Conservation (phyloP, 805 yeast genomes). For the Saccharomycopsis sp. region DNA sequence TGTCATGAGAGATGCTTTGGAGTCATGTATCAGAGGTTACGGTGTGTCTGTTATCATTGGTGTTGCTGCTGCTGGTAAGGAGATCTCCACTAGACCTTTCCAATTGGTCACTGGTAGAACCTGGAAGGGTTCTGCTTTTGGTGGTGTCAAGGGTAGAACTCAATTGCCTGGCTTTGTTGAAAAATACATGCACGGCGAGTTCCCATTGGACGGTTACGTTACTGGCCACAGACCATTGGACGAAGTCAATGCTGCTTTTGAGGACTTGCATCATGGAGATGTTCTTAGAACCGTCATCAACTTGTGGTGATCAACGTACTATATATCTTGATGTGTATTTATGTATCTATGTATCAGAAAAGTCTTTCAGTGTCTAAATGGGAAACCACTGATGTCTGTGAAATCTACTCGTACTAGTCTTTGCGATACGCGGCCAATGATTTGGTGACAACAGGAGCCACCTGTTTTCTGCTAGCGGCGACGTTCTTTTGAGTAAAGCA, state of each 20-base stretch:
- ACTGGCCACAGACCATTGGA: constrained; percentile 80
- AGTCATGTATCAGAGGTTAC: constrained; percentile 99
- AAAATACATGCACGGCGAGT: constrained; percentile 70
- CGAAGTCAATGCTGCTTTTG: constrained; percentile 82
- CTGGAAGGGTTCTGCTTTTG: constrained; percentile 99
- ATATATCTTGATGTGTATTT: neutral
- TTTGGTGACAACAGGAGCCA: constrained; percentile 52
- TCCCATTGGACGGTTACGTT: constrained; percentile 91
- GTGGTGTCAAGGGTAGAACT: constrained; percentile 96
- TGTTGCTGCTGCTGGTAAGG: constrained; percentile 98
- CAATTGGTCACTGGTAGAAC: constrained; percentile 98
- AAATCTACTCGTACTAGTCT: too few species aligned
- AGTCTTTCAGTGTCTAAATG: too few species aligned
- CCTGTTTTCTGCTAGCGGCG: constrained; percentile 75
- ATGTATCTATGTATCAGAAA: neutral
- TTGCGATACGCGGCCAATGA: neutral
- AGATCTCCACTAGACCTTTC: constrained; percentile 95
- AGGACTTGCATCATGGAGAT: constrained; percentile 89
- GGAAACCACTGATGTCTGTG: too few species aligned
- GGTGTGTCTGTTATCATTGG: constrained; percentile 94
- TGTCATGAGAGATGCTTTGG: constrained; percentile 95
- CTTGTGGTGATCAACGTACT: constrained; percentile 23
- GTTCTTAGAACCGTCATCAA: constrained; percentile 88
- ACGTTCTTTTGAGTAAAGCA: constrained; percentile 44
- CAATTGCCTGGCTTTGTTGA: constrained; percentile 89